These are phyloP conservation scores for Geoglossum cookeanum DNA, from an alignment of 2,329 filamentous ascomycete genomes.

Conservation along the genomic window DNA sequence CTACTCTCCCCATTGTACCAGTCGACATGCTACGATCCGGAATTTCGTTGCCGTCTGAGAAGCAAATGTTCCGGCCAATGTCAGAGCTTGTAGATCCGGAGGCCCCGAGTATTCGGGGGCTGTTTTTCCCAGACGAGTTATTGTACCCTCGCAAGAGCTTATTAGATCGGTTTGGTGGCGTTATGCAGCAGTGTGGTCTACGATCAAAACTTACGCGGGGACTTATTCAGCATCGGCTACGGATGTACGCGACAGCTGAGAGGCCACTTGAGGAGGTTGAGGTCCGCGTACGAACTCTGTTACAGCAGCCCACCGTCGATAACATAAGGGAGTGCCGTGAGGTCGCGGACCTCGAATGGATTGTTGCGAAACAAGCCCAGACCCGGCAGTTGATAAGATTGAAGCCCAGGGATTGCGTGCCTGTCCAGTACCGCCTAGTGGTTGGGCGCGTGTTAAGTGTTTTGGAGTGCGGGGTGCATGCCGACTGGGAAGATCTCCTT, in stretches of 20 bases:
- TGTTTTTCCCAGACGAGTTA: not conserved
- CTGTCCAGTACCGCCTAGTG: not conserved
- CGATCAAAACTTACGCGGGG: not conserved
- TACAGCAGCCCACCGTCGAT: not conserved
- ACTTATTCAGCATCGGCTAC: not conserved
- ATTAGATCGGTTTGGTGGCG: not conserved
- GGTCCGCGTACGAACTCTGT: not conserved
- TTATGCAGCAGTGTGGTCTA: not conserved
- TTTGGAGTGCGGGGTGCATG: not conserved
- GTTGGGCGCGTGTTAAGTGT: not conserved
- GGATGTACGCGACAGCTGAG: not conserved
- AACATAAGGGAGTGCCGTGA: not conserved
- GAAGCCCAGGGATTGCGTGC: not conserved
- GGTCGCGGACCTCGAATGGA: not conserved
- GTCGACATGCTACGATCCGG: not conserved
- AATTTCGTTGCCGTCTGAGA: not conserved
- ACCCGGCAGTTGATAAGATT: not conserved
- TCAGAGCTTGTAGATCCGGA: not conserved
- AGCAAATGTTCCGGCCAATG: not conserved
- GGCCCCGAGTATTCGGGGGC: not conserved
- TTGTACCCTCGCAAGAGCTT: not conserved
- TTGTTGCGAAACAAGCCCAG: not conserved
- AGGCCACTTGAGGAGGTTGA: not conserved
- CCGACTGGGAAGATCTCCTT: not conserved
- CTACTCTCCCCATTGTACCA: not conserved